Conservation (phyloP, 352 stramenopile species). For the Pythium rhizo-oryzae region DNA sequence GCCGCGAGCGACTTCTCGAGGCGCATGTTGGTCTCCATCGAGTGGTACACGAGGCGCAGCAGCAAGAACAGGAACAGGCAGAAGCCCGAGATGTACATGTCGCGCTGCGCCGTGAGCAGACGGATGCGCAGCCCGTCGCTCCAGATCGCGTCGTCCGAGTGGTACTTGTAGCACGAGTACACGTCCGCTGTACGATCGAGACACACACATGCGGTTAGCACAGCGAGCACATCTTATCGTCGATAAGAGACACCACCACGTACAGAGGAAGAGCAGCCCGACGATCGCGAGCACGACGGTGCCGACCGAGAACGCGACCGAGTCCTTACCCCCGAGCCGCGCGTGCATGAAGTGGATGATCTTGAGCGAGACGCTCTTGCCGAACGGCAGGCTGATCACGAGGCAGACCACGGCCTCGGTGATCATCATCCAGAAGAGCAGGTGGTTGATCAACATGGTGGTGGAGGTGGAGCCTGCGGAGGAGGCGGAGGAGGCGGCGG, state of each 20-base stretch:
- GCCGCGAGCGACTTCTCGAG: slow-evolving; percentile 71
- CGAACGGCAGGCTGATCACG: slow-evolving; percentile 58
- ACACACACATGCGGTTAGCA: too few species aligned
- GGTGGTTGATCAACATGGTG: slow-evolving; percentile 62
- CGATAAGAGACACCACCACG: slow-evolving; percentile 16
- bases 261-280: slow-evolving; percentile 76
- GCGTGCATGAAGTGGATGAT: slow-evolving; percentile 63
- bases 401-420: slow-evolving; percentile 50
- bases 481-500: neutral
- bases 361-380: slow-evolving; percentile 53
- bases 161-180: slow-evolving; percentile 69
- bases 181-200: slow-evolving; percentile 56
- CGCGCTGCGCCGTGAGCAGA: slow-evolving; percentile 70
- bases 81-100: slow-evolving; percentile 90
- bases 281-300: slow-evolving; percentile 64
- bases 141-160: slow-evolving; percentile 51
- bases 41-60: slow-evolving; percentile 75
- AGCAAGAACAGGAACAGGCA: slow-evolving; percentile 84
- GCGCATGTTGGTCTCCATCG: slow-evolving; percentile 64
- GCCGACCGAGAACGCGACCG: slow-evolving; percentile 43
- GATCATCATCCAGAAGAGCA: slow-evolving; percentile 65
- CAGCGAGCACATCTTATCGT: too few species aligned
- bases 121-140: slow-evolving; percentile 83
- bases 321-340: slow-evolving; percentile 48
- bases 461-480: neutral